A percentile compares a stretch with the other conserved stretches of the same genome.
phyloP scores from a whole-genome alignment of 192 early-diverging fungal genomes.

The Backusella australiensis region DNA sequence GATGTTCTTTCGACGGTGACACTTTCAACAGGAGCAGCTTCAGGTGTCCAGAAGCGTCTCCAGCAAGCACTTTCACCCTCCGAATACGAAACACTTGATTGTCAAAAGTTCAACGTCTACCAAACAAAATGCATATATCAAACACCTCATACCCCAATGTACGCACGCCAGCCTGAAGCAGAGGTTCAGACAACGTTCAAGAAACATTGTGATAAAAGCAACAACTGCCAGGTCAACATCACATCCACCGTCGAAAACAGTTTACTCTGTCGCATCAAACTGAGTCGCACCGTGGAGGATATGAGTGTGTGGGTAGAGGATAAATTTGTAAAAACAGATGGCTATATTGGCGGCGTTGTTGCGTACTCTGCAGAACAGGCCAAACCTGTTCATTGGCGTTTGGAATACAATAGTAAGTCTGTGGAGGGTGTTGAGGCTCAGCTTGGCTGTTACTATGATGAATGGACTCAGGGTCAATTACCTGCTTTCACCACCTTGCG shows the following conservation, averaged over 20 bases:
- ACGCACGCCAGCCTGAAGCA: background rate
- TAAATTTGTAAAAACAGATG: background rate
- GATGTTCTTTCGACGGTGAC: constrained; percentile 29
- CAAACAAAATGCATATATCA: constrained; percentile 10
- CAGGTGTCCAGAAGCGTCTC: constrained; percentile 23
- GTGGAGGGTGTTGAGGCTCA: constrained; percentile 25
- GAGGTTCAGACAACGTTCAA: background rate
- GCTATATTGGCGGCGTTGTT: constrained; percentile 1
- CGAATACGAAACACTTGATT: background rate
- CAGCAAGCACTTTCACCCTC: constrained; percentile 13
- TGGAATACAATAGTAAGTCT: constrained; percentile 5
- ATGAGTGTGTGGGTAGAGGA: constrained; percentile 5
- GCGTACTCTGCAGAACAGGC: constrained; percentile 3
- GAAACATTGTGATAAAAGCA: background rate
- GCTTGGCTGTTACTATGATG: constrained; percentile 48
- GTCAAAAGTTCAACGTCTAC: background rate
- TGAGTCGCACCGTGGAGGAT: constrained; percentile 19
- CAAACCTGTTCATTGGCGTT: background rate
- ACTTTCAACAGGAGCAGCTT: constrained; percentile 30
- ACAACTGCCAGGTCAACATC: constrained; percentile 24
- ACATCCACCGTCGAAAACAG: constrained; percentile 33
- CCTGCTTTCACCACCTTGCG: constrained; percentile 44
- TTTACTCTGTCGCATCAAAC: constrained; percentile 31
- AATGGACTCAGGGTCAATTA: constrained; percentile 46
- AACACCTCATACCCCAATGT: background rate